phyloP scores from a whole-genome alignment of 106 monocot species.

The Narthecium ossifragum region DNA sequence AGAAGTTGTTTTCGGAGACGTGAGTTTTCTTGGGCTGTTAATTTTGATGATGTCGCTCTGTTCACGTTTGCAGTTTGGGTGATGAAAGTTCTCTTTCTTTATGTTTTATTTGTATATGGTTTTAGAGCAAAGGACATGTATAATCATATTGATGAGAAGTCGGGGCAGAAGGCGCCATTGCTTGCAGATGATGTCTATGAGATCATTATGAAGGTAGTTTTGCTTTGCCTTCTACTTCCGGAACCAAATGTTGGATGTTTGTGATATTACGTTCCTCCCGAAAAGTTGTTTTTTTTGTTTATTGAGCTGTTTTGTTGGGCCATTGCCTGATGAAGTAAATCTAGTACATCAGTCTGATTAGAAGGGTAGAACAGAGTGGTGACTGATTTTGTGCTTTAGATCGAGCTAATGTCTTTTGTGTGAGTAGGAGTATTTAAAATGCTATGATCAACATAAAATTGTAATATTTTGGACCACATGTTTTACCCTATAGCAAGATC shows the following conservation, averaged over 20 bases:
- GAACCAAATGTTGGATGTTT: neutral
- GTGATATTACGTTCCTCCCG: too few species aligned
- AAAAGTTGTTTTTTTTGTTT: too few species aligned
- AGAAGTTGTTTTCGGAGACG: constrained; percentile 93
- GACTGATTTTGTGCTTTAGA: too few species aligned
- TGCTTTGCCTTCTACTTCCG: neutral
- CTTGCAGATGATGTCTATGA: constrained; percentile 91
- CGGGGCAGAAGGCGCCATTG: constrained; percentile 63
- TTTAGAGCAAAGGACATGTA: constrained; percentile 87
- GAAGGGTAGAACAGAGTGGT: too few species aligned
- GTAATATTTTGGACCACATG: too few species aligned
- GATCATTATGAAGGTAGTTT: constrained; percentile 83
- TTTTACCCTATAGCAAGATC: too few species aligned
- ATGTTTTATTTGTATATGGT: constrained; percentile 1
- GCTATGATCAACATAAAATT: too few species aligned
- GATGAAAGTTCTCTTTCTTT: neutral
- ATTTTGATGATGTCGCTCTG: neutral
- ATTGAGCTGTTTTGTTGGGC: too few species aligned
- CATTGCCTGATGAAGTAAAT: too few species aligned
- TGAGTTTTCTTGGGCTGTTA: constrained; percentile 17
- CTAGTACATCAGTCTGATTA: neutral
- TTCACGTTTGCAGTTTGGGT: neutral
- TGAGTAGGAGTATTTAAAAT: too few species aligned
- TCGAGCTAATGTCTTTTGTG: too few species aligned
- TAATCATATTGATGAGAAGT: constrained; percentile 61